Base-by-base conservation (phyloP, 2,329 filamentous ascomycete genomes). In the Fusarium sp. region DNA sequence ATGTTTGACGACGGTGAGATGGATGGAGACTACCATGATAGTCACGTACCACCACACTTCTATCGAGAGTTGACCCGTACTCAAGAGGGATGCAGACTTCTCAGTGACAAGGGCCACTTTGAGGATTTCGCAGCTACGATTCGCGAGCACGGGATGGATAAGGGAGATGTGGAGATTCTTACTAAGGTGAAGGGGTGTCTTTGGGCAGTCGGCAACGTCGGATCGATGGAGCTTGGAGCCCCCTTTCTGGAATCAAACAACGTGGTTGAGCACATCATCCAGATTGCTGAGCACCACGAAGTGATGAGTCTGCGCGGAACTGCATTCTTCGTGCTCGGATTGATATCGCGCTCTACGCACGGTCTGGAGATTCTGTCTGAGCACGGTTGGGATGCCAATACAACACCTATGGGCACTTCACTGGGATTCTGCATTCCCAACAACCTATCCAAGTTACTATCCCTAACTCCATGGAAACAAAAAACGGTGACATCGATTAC, bases 141-240 rank as follows among this genome's bases (percentile, higher is more conserved):
- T 68, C 89, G 91, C 47, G 94, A 98, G 65, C 91, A 94, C 71
- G 92, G 91, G 34, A 90, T 94, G 83, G 91, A 96, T 70, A 89
- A 90, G 40, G 91, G 96, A 68, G 96, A 99, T 72, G 77, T 86
- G 1, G 96, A 99, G 77, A 86, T 91, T 23, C 89, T 98, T 43
- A 88, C 93, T 59, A 98, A 97, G 76, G 93, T 98, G 68, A 99
- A 99, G 78, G 96, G 94, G 9, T 97, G 94, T 76, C 83, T 99
- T 46, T 99, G 96, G 96, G 96, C 96, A 0, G 94, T 99, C 1
- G 96, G 96, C 23, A 99, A 99, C 72, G 95, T 99, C 36, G 96
- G 96, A 0, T 97, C 94, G 1, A 98, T 99, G 94, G 95, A 98
- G 73, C 88, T 97, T 3, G 96, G 96, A 2, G 95, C 95, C 2